Conservation (phyloP, 1,284 basidiomycete species). For the Rhizoctonia solani region DNA sequence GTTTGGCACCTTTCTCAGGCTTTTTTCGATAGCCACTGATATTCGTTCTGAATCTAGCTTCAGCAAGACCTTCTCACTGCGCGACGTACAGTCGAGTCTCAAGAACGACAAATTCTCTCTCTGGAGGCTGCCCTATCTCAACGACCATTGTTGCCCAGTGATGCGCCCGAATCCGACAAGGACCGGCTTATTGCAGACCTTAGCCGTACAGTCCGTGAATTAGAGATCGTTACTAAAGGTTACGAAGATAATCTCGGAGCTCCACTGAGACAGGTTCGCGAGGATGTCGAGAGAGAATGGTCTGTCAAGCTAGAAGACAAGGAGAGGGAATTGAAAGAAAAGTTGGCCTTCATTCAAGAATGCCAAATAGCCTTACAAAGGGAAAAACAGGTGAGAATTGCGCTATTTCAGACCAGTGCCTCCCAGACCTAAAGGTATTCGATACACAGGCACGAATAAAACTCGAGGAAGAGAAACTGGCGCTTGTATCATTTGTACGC, state of each 20-base stretch:
- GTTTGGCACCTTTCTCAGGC: conserved; percentile 49
- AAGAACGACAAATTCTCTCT: conserved; percentile 78
- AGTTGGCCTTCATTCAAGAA: conserved; percentile 70
- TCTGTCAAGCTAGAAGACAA: conserved; percentile 62
- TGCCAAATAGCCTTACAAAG: conserved; percentile 71
- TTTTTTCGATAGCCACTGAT: not conserved
- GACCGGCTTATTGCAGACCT: conserved; percentile 71
- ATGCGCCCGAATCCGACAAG: conserved; percentile 68
- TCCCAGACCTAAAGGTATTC: not conserved
- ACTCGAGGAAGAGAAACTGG: conserved; percentile 73
- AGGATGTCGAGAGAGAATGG: conserved; percentile 85
- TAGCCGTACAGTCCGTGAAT: conserved; percentile 66
- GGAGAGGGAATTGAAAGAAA: conserved; percentile 62
- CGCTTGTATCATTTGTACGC: conserved; percentile 72
- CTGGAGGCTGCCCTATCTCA: conserved; percentile 70
- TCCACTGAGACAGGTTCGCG: conserved; percentile 69
- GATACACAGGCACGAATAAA: conserved; percentile 54
- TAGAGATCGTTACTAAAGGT: conserved; percentile 68
- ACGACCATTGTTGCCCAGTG: conserved; percentile 61
- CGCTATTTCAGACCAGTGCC: not conserved
- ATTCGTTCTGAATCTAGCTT: conserved; percentile 54
- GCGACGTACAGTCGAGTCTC: conserved; percentile 71
- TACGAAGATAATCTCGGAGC: conserved; percentile 74
- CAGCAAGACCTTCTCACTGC: conserved; percentile 84
- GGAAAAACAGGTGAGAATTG: conserved; percentile 61